phyloP scores from a whole-genome alignment of 371 early-diverging fungal genomes.

The Rhizopus delemar region DNA sequence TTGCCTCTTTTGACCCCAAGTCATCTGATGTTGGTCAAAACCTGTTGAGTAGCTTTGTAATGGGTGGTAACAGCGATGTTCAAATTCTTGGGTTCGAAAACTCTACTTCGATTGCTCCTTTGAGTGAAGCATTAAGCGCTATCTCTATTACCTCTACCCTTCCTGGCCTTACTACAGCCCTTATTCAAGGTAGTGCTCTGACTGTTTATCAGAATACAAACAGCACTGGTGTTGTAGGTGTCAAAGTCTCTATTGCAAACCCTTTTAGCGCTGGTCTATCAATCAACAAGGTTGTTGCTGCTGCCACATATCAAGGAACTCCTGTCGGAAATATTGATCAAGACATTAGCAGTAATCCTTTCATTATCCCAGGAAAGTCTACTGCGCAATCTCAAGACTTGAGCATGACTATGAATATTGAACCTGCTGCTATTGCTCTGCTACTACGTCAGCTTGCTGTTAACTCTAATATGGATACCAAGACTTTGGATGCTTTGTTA shows the following conservation, averaged over 20 bases:
- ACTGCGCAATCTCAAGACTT: constrained; percentile 36
- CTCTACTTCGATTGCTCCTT: constrained; percentile 52
- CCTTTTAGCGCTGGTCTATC: constrained; percentile 57
- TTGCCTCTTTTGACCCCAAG: constrained; percentile 55
- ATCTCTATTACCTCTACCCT: constrained; percentile 50
- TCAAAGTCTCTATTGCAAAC: constrained; percentile 56
- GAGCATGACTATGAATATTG: constrained; percentile 44
- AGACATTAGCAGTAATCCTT: constrained; percentile 48
- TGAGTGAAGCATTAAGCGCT: constrained; percentile 45
- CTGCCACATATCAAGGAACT: constrained; percentile 51
- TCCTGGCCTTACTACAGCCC: constrained; percentile 54
- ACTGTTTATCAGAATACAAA: constrained; percentile 48
- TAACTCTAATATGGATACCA: constrained; percentile 45
- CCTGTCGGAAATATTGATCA: constrained; percentile 56
- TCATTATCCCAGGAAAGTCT: constrained; percentile 37
- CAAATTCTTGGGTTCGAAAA: constrained; percentile 47
- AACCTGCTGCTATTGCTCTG: constrained; percentile 47
- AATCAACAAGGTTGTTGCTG: constrained; percentile 51
- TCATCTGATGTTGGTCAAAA: constrained; percentile 51
- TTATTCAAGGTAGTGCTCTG: constrained; percentile 51
- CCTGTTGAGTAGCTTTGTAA: constrained; percentile 54
- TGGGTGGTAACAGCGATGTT: constrained; percentile 54
- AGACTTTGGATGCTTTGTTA: constrained; percentile 52
- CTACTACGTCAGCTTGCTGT: constrained; percentile 55
- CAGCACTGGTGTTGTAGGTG: constrained; percentile 47